Conservation (phyloP, 2,329 filamentous ascomycete genomes). For the Fusarium sp. region DNA sequence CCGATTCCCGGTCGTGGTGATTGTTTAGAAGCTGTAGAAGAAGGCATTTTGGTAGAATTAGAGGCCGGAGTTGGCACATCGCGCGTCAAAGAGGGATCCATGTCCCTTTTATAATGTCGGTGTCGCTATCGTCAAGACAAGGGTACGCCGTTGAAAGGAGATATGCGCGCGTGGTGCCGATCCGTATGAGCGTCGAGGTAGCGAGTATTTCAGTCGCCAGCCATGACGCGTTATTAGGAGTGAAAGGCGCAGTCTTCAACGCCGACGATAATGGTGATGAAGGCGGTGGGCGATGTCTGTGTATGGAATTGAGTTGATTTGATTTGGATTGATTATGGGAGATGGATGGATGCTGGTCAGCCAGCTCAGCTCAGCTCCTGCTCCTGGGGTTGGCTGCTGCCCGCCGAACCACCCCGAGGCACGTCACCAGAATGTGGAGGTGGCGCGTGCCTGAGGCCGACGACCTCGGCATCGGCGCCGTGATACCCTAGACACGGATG, state of each 20-base stretch:
- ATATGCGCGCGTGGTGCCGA: conserved; percentile 28
- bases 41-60: conserved; percentile 27
- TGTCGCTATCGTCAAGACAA: conserved; percentile 4
- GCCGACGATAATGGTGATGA: conserved; percentile 19
- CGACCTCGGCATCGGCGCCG: conserved; percentile 29
- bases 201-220: conserved; percentile 23
- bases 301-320: conserved; percentile 19
- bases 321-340: conserved; percentile 11
- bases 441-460: conserved; percentile 43
- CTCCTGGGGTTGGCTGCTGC: conserved; percentile 6
- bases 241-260: not conserved
- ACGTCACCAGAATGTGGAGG: conserved; percentile 45
- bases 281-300: conserved; percentile 31
- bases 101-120: conserved; percentile 16
- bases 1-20: conserved; percentile 44
- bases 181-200: conserved; percentile 11
- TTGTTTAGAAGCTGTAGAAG: conserved; percentile 23
- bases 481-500: conserved; percentile 28
- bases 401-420: conserved; percentile 40
- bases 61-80: conserved; percentile 37
- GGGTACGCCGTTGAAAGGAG: conserved; percentile 27
- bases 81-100: conserved; percentile 42
- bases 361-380: conserved; percentile 15
- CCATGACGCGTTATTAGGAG: conserved; percentile 32
- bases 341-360: conserved; percentile 12